Conservation (phyloP, 2,329 filamentous ascomycete species). For the Aureobasidium sp. region DNA sequence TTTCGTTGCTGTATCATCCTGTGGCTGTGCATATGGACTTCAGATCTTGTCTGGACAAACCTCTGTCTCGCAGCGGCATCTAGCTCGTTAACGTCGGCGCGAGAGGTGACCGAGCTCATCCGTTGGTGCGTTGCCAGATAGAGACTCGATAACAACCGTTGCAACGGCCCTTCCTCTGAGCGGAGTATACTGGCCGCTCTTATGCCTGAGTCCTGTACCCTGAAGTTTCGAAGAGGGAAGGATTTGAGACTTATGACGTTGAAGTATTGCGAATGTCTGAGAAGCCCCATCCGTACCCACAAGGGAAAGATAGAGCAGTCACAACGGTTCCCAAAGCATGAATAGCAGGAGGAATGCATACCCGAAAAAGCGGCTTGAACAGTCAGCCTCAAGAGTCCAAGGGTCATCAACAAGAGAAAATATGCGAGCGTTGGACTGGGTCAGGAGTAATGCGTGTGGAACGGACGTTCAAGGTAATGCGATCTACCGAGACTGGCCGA, state of each 20-base stretch:
- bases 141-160: not conserved
- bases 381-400: not conserved
- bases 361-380: not conserved
- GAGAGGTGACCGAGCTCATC: not conserved
- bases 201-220: not conserved
- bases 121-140: not conserved
- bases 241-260: slow-evolving; percentile 8
- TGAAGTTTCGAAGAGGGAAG: not conserved
- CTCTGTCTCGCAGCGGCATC: not conserved
- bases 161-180: not conserved
- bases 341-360: not conserved
- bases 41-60: not conserved
- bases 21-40: not conserved
- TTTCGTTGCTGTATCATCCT: not conserved
- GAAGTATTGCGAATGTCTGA: slow-evolving; percentile 9
- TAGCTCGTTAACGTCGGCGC: not conserved
- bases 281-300: not conserved
- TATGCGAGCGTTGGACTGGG: not conserved
- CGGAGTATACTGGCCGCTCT: not conserved
- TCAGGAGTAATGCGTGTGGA: not conserved
- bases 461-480: not conserved
- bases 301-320: not conserved
- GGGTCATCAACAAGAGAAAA: not conserved
- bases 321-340: not conserved
- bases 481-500: not conserved